Evolutionary conservation across 202 grass and related monocot genomes (phyloP), one percentile per base, ranked within the genome.

Genomic region (Saccharum hybrid): DNA sequence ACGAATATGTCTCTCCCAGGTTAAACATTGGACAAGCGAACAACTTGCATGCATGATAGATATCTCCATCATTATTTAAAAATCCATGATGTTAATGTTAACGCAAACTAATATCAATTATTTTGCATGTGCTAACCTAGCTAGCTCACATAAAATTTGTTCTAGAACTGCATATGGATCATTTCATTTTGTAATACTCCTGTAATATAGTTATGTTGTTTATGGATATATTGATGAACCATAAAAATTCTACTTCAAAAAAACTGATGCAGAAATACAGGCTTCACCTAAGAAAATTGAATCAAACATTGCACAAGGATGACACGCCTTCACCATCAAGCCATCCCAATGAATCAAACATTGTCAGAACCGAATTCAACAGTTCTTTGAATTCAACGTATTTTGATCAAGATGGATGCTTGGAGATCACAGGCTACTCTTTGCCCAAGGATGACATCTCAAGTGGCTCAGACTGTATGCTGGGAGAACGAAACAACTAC

Each of bases 191-290:
- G 14, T 66, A n/a, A 5, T 61, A 11, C 57, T 26, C 21, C 9
- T 26, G 57, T 26, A 61, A 61, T 19, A 63, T 12, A 38, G 12
- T 76, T 23, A 2, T 13, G 18, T 22, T 38, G 1, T 19, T 10
- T 26, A 7, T 10, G 6, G n/a, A 26, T 26, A 40, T 26, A 22
- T 10, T 41, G 19, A 43, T 19, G 16, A 4, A 4, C 74, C 6
- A 22, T 8, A 41, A 5, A 34, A 34, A 72, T 14, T 52, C 33
- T 19, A 37, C 4, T 18, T 36, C 18, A 5, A 7, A 23, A 23
- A 65, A 23, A 65, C 2, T 34, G 2, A 41, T 72, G 39, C 66
- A 85, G 83, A 85, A 85, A 85, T 85, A 85, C 66, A 78, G 83
- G 75, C 66, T 63, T 34, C 83, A 63, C 30, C 12, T 14, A 16